Percentiles rank a stretch among this genome's conserved stretches.
Evolutionary conservation across 179 eudicot genomes (phyloP).

Genomic region (Kewa caespitosa): DNA sequence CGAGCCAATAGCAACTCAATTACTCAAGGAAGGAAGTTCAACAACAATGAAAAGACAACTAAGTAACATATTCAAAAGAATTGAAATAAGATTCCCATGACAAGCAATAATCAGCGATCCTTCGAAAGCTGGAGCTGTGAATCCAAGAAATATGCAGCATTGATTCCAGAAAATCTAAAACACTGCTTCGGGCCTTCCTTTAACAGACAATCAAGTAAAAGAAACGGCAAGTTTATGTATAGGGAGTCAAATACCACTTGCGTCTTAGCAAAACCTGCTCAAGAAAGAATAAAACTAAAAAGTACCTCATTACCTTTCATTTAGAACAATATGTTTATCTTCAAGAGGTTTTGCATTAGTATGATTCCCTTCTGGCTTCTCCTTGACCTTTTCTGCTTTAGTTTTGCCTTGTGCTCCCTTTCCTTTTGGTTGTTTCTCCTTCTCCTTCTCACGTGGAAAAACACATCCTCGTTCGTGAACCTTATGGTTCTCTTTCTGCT

Average conservation of each 20-base stretch:
- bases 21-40: too few species aligned
- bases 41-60: too few species aligned
- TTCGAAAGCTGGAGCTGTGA: too few species aligned
- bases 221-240: too few species aligned
- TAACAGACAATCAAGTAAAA: too few species aligned
- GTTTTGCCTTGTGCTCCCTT: slow-evolving; percentile 28
- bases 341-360: slow-evolving; percentile 30
- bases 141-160: background rate
- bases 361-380: slow-evolving; percentile 43
- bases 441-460: slow-evolving; percentile 22
- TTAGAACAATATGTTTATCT: slow-evolving; percentile 35
- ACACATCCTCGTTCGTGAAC: slow-evolving; percentile 29
- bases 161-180: background rate
- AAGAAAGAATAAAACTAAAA: background rate
- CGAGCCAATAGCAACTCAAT: too few species aligned
- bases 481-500: slow-evolving; percentile 45
- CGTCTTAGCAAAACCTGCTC: background rate
- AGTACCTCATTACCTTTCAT: slow-evolving; percentile 58
- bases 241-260: too few species aligned
- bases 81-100: too few species aligned
- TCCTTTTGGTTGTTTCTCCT: slow-evolving; percentile 33
- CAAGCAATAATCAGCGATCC: too few species aligned
- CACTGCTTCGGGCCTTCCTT: background rate
- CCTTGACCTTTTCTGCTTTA: slow-evolving; percentile 43
- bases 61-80: too few species aligned